Conservation (phyloP, 768 basidiomycete genomes). For the Suillus variegatus region DNA sequence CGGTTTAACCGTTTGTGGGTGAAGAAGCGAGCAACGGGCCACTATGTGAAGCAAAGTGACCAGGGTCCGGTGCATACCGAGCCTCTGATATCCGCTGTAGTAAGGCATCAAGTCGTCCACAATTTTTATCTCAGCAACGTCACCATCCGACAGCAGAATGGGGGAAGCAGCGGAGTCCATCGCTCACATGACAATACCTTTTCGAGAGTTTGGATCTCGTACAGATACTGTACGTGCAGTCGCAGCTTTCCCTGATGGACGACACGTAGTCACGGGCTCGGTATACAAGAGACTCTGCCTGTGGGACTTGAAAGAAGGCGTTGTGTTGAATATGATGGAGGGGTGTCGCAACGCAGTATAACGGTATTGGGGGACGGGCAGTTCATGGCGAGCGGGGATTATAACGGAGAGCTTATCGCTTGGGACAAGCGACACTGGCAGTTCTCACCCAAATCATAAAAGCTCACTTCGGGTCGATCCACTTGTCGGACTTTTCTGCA, state of each 20-base stretch:
- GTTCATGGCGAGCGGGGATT: neutral
- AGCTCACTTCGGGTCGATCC: neutral
- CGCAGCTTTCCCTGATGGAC: neutral
- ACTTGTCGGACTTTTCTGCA: neutral
- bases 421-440: neutral
- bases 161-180: neutral
- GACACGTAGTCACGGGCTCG: neutral
- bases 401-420: neutral
- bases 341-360: neutral
- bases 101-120: neutral
- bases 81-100: neutral
- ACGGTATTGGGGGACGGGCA: neutral
- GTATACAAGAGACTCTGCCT: neutral
- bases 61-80: too few species aligned
- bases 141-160: neutral
- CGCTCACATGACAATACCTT: neutral
- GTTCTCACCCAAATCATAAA: slow-evolving; percentile 2
- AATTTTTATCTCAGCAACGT: neutral
- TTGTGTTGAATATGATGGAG: slow-evolving; percentile 1
- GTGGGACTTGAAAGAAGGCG: neutral
- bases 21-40: too few species aligned
- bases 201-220: neutral
- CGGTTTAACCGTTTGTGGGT: too few species aligned
- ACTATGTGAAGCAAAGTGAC: too few species aligned
- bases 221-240: neutral